A percentile compares a stretch with the other conserved stretches of the same genome.
phyloP scores from a whole-genome alignment of 805 yeast genomes.

The Saturnispora saitoi region DNA sequence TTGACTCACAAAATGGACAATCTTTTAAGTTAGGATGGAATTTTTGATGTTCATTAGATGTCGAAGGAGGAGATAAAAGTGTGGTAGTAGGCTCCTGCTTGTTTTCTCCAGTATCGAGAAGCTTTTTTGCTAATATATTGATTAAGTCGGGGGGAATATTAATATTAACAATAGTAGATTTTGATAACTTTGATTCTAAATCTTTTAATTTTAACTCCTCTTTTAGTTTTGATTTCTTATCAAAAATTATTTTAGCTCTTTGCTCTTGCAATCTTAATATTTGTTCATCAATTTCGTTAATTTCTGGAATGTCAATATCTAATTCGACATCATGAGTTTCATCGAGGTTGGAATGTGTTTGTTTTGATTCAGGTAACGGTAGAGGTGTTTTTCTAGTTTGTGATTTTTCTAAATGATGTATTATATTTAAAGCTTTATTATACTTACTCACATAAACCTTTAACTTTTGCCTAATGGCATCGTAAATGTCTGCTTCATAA shows the following conservation, averaged over 20 bases:
- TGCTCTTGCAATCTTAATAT: slow-evolving; percentile 8
- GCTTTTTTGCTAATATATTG: slow-evolving; percentile 2
- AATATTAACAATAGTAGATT: slow-evolving; percentile 7
- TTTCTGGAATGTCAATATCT: background rate
- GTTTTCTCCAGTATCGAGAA: background rate
- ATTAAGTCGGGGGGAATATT: slow-evolving; percentile 5
- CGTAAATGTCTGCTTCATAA: slow-evolving; percentile 15
- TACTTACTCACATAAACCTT: slow-evolving; percentile 10
- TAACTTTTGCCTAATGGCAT: slow-evolving; percentile 13
- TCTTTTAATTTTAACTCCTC: background rate
- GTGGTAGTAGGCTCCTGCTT: background rate
- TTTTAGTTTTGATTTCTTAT: background rate
- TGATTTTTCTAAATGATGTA: background rate
- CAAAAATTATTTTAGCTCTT: slow-evolving; percentile 3
- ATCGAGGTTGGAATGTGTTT: background rate
- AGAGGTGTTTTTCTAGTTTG: background rate
- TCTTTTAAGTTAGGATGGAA: slow-evolving; percentile 4
- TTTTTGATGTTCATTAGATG: background rate
- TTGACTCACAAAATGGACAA: slow-evolving; percentile 8
- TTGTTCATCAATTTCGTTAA: slow-evolving; percentile 9
- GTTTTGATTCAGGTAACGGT: background rate
- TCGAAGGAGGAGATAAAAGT: background rate
- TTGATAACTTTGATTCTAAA: slow-evolving; percentile 1
- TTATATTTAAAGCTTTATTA: slow-evolving; percentile 2
- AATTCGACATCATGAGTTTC: background rate